Base-by-base conservation (phyloP, 2,329 filamentous ascomycete genomes). In the Colletotrichum acutatum region DNA sequence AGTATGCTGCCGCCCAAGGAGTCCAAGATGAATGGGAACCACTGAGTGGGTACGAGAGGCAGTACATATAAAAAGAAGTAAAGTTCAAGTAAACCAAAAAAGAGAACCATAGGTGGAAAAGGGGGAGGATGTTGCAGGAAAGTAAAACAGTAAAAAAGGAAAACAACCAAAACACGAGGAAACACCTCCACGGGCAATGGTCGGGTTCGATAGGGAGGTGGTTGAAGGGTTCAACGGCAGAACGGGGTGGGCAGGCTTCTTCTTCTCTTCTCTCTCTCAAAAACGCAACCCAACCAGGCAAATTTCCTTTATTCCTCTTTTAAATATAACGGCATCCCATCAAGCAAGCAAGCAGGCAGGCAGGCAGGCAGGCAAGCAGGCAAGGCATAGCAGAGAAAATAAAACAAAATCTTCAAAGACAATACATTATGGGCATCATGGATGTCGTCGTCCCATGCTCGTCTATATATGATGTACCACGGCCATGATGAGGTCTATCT, bases 1-100 rank as follows among this genome's bases (percentile, higher is more conserved):
- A 77, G 78, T 66, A 56, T 72, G 58, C 81, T 81, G 73, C 80
- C 83, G 69, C 78, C 77, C 16, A 83, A 80, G 73, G 77, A 78
- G 5, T 66, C 66, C 49, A 82, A 83, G 72, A 68, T 78, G 28
- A 85, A 86, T 53, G 84, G 84, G 28, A 66, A 71, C 14, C 77
- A 78, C 58, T 79, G 60, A 42, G 16, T n/a, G 28, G 37, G 1
- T 34, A 42, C 5, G 14, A 7, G 37, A 42, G 16, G 37, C 14
- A 16, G 37, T 42, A 37, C 14, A 16, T 16, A 42, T 42, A 19
- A 16, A 37, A 42, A 42, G 37, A 42, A 42, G 37, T 42, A 42
- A 42, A 42, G 16, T 7, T 42, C 37, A 42, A 37, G 34, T 37
- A 37, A 37, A 12, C 34, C 11, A 37, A 37, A 34, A 37, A 14